Base-by-base conservation (phyloP, 2,329 filamentous ascomycete genomes). In the Alternaria tenuissima region DNA sequence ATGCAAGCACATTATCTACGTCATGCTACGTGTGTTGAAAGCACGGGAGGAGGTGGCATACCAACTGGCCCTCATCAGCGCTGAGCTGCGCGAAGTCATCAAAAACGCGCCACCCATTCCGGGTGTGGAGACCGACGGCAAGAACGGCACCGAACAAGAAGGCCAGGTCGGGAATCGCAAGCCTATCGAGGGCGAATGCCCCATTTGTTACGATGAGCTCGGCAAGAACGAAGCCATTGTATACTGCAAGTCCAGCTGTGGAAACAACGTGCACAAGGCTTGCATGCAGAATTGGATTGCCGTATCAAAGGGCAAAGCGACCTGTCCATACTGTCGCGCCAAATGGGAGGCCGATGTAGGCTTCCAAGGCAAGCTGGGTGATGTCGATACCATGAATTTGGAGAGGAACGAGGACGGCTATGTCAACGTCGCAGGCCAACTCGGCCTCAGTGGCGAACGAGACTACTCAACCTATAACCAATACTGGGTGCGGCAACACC, bases 1-100 rank as follows among this genome's bases (percentile, higher is more conserved):
- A 67, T 90, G 88, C 82, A 89, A 89, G 70, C 89, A 91, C 66
- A 79, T 88, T 26, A 62, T 89, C 43, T 91, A 88, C 68, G 85
- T 88, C 22, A 81, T 89, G 57, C 76, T 84, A 49, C 84, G 85
- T 26, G 84, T 87, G 2, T 80, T 89, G 42, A 88, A 86, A 77
- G 86, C 82, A 1, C 83, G 83, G 0, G 76, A 81, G 39, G 73
- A 88, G 34, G 78, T 89, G 2, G 81, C 83, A 48, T 89, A 88
- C 61, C 87, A 89, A 69, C 76, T 87, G 26, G 87, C 87, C 3
- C 85, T 89, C 64, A 76, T 88, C n/a, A 81, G 83, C 18, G 81
- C 81, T 3, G 88, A 90, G 76, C 79, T 89, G 3, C 79, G 79
- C 14, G 81, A 85, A 26, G 85, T 89, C 34, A 85, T 88, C 66